Conservation (phyloP, 106 monocot genomes). For the Hemerocallis citrina region DNA sequence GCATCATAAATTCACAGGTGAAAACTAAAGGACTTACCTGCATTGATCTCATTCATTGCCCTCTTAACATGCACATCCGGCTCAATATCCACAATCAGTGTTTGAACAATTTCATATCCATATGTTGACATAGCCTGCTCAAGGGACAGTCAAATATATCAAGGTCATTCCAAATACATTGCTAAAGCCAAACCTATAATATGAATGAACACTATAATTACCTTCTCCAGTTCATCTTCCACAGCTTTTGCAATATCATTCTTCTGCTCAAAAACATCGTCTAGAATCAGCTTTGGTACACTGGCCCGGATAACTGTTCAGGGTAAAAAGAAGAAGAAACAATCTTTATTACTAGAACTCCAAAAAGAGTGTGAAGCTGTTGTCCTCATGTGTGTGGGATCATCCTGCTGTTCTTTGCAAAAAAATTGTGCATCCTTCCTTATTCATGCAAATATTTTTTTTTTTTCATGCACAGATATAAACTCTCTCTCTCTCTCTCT, state of each 20-base stretch:
- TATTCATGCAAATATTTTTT: too few species aligned
- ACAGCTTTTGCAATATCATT: constrained; percentile 52
- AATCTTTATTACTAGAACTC: too few species aligned
- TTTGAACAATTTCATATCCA: constrained; percentile 53
- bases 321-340: too few species aligned
- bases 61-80: constrained; percentile 44
- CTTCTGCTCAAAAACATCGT: constrained; percentile 49
- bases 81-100: constrained; percentile 51
- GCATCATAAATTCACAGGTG: neutral
- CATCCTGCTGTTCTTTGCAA: too few species aligned
- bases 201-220: neutral
- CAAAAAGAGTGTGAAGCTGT: too few species aligned
- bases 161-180: constrained; percentile 1
- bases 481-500: too few species aligned
- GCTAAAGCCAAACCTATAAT: neutral
- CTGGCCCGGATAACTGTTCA: constrained; percentile 44
- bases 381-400: too few species aligned
- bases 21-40: constrained; percentile 19
- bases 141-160: neutral
- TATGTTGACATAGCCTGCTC: constrained; percentile 46
- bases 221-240: constrained; percentile 51
- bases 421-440: too few species aligned
- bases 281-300: constrained; percentile 39
- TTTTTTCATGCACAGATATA: too few species aligned
- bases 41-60: constrained; percentile 67